Conservation (phyloP, 352 stramenopile species). For the Pythium folliculosum region DNA sequence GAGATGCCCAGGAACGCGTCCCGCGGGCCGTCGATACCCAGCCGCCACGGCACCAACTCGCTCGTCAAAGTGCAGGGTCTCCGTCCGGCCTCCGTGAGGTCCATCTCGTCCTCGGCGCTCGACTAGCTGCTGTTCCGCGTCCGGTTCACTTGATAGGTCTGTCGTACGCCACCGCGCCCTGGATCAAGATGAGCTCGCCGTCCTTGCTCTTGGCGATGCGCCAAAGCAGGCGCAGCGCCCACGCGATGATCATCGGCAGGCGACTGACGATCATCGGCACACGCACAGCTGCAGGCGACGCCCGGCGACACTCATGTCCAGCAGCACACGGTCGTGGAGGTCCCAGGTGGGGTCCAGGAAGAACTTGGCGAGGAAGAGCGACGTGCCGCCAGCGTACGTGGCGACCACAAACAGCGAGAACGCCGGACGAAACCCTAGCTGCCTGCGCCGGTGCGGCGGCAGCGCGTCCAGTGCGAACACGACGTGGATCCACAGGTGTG, state of each 20-base stretch:
- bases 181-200: constrained; percentile 21
- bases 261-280: constrained; percentile 25
- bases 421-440: neutral
- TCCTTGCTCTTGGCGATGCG: constrained; percentile 5
- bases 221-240: constrained; percentile 25
- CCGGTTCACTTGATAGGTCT: neutral
- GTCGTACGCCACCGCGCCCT: constrained; percentile 26
- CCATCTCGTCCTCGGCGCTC: too few relatives aligned
- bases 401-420: constrained; percentile 10
- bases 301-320: neutral
- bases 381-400: neutral
- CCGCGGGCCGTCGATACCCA: too few relatives aligned
- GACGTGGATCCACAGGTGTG: constrained; percentile 30
- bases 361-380: constrained; percentile 11
- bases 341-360: constrained; percentile 10
- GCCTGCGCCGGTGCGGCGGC: neutral
- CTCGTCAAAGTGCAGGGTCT: too few relatives aligned
- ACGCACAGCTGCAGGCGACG: constrained; percentile 6
- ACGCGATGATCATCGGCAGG: constrained; percentile 18
- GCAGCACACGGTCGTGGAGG: constrained; percentile 18
- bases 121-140: neutral
- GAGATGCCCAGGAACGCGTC: too few relatives aligned
- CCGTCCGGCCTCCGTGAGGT: too few relatives aligned
- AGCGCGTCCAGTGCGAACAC: constrained; percentile 29
- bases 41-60: too few relatives aligned